phyloP scores from a whole-genome alignment of 192 early-diverging fungal species.

The Podochytrium sp. region DNA sequence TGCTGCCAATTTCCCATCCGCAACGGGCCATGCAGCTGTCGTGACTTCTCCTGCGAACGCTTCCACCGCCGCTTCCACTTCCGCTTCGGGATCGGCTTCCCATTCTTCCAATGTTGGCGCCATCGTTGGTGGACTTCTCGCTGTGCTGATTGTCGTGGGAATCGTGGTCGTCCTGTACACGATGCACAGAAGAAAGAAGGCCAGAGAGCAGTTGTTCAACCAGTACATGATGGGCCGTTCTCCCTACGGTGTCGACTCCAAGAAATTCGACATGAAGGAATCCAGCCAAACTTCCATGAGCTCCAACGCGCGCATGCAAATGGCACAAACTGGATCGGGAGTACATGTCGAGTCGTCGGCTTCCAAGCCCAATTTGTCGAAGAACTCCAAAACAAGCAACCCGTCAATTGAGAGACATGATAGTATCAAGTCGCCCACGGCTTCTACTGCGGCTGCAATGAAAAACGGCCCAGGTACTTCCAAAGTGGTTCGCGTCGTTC shows the following conservation, averaged over 20 bases:
- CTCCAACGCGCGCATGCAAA: not conserved
- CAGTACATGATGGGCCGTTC: no score
- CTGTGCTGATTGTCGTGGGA: no score
- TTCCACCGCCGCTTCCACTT: not conserved
- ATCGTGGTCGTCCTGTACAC: no score
- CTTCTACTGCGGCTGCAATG: not conserved
- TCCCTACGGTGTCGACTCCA: no score
- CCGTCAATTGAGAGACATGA: not conserved
- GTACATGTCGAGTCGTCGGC: no score
- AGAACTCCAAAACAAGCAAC: not conserved
- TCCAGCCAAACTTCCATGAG: not conserved
- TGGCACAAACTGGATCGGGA: no score
- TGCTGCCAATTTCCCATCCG: no score
- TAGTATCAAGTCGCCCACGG: not conserved
- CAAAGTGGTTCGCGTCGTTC: conserved; percentile 34
- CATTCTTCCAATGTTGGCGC: not conserved
- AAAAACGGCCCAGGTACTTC: not conserved
- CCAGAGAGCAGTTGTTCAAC: no score
- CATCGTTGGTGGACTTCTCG: no score
- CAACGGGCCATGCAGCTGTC: no score
- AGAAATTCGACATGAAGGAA: not conserved
- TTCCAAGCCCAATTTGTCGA: no score
- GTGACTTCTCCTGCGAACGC: not conserved
- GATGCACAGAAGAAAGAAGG: no score
- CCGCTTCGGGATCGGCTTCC: not conserved